These are phyloP conservation scores for Selaginella tamariscina DNA, from an alignment of 75 land plant genomes.

Conservation along the genomic window DNA sequence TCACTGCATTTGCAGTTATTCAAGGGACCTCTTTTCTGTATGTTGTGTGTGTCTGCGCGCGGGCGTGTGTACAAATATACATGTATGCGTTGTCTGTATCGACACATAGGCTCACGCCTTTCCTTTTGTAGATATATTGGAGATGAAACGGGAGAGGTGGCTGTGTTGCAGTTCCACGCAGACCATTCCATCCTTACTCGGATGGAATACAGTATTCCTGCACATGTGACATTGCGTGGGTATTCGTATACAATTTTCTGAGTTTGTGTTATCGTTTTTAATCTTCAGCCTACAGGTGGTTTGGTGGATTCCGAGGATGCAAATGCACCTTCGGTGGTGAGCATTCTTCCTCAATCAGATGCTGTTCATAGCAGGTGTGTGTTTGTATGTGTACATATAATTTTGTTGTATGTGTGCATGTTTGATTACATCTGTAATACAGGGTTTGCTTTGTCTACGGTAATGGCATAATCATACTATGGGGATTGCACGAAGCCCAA, in stretches of 20 bases:
- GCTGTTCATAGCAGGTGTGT: conserved; percentile 56
- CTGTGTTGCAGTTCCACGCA: conserved; percentile 47
- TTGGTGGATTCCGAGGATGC: conserved; percentile 17
- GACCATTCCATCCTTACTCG: conserved; percentile 32
- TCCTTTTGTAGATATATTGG: conserved; percentile 50
- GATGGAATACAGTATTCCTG: conserved; percentile 41
- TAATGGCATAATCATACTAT: conserved; percentile 66
- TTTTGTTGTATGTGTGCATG: too few species aligned
- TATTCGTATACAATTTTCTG: neutral
- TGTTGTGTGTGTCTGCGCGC: conserved; percentile 1
- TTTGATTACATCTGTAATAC: too few species aligned
- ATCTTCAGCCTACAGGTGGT: conserved; percentile 19
- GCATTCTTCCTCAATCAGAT: conserved; percentile 53
- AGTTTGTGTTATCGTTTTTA: too few species aligned
- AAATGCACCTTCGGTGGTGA: conserved; percentile 35
- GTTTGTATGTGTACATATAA: too few species aligned
- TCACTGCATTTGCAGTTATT: conserved; percentile 64
- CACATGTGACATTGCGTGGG: conserved; percentile 20
- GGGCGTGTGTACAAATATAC: too few species aligned
- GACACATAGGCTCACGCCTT: too few species aligned
- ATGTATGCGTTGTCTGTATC: neutral
- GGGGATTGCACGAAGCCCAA: conserved; percentile 54
- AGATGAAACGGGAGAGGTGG: conserved; percentile 52
- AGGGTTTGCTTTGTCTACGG: conserved; percentile 75
- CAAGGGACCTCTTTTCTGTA: conserved; percentile 59